Evolutionary conservation across 2,329 filamentous ascomycete genomes (phyloP), one percentile per base, ranked within the genome.

Genomic region (Apiospora koreana): DNA sequence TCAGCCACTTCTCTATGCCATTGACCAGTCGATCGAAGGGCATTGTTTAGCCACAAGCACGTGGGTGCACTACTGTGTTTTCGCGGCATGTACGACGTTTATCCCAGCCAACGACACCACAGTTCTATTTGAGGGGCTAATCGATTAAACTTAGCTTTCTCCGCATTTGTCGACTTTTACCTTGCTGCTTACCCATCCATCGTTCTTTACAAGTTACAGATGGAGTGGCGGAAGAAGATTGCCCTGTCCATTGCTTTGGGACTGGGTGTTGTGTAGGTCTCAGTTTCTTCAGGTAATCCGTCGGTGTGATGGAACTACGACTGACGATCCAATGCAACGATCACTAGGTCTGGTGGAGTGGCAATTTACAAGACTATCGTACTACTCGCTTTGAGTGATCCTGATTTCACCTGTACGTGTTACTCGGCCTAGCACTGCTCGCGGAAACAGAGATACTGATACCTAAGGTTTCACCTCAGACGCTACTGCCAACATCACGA

Each of bases 1-100:
- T 6, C 64, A 21, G 12, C 64, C 64, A 1, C 4, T 66, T 12
- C 16, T 31, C 42, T 66, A 43, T n/a, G 23, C 42, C 41, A 7
- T 42, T 12, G 64, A 45, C n/a, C 14, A 28, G 12, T 43, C 38
- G 38, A 43, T 45, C 10, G 5, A 14, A 25, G 58, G 54, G 16
- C 21, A 12, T 16, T 71, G 58, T 25, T n/a, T 28, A 23, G 21
- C 21, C 16, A 48, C 28, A 2, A 8, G 12, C 0, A 23, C 14
- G 21, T 35, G 66, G 25, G 50, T 42, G 5, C 25, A n/a, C 5
- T 31, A 43, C 43, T 23, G 58, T 65, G 48, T 68, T 14, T 66
- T 38, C 12, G 14, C 43, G 83, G 78, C 82, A 68, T 75, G 83
- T 84, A 71, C 70, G 77, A 74, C 25, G 0, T 38, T 21, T 8